Evolutionary conservation across 2,329 filamentous ascomycete genomes (phyloP).

Genomic region (Fusarium nelsonii): DNA sequence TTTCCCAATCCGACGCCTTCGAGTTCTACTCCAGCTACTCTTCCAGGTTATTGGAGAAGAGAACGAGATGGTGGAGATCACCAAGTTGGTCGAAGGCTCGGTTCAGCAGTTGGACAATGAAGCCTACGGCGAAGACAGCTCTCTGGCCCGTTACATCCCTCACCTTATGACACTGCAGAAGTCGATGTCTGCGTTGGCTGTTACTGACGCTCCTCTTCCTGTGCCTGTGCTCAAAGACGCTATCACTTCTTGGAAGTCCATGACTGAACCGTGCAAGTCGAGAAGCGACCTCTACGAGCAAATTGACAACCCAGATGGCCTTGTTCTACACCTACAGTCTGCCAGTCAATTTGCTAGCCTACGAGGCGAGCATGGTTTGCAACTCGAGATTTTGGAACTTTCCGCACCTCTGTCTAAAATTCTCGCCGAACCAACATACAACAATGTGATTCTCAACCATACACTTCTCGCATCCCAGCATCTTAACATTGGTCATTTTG

Average conservation of each 20-base stretch:
- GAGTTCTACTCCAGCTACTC: conserved; percentile 64
- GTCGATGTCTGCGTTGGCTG: conserved; percentile 60
- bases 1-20: conserved; percentile 66
- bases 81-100: conserved; percentile 55
- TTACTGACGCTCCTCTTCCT: conserved; percentile 51
- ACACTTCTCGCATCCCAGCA: conserved; percentile 66
- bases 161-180: conserved; percentile 62
- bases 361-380: conserved; percentile 61
- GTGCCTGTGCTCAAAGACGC: conserved; percentile 53
- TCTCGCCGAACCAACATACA: conserved; percentile 49
- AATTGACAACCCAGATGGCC: conserved; percentile 63
- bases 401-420: conserved; percentile 57
- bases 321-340: conserved; percentile 64
- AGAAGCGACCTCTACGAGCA: conserved; percentile 57
- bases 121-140: conserved; percentile 59
- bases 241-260: conserved; percentile 59
- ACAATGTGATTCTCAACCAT: conserved; percentile 60
- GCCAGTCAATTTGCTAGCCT: conserved; percentile 65
- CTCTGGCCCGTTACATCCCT: conserved; percentile 59
- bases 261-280: conserved; percentile 56
- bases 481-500: conserved; percentile 64
- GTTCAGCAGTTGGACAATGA: conserved; percentile 53
- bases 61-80: conserved; percentile 56
- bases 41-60: conserved; percentile 62
- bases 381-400: conserved; percentile 62